These are phyloP conservation scores for Shiraia sp. DNA, from an alignment of 2,329 filamentous ascomycete genomes.

Conservation along the genomic window DNA sequence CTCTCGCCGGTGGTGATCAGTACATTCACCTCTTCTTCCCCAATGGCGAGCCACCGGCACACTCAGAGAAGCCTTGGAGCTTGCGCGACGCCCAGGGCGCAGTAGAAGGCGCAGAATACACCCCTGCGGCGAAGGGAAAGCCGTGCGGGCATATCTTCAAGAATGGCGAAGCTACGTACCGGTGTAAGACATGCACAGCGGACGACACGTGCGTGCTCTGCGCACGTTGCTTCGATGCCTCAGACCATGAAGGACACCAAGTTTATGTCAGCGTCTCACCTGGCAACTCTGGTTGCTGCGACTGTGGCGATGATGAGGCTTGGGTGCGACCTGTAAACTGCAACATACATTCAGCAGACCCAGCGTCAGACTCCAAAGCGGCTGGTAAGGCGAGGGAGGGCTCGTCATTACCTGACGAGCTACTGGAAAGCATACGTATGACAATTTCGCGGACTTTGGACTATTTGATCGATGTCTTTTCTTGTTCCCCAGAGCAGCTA, in stretches of 20 bases:
- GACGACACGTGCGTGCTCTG: conserved; percentile 97
- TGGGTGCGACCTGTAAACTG: conserved; percentile 89
- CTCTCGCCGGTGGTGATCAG: conserved; percentile 75
- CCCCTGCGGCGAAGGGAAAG: conserved; percentile 85
- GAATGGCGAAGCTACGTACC: conserved; percentile 88
- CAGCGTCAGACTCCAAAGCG: conserved; percentile 39
- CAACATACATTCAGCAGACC: conserved; percentile 79
- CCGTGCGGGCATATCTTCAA: conserved; percentile 98
- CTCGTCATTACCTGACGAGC: conserved; percentile 69
- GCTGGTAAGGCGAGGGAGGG: conserved; percentile 62
- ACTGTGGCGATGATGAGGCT: conserved; percentile 94
- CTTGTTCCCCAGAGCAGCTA: conserved; percentile 94
- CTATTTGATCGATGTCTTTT: conserved; percentile 97
- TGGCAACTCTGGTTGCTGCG: conserved; percentile 94
- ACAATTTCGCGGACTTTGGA: conserved; percentile 86
- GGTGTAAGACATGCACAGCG: conserved; percentile 89
- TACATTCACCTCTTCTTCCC: conserved; percentile 84
- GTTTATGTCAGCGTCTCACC: conserved; percentile 86
- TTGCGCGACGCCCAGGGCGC: conserved; percentile 86
- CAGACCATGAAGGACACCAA: conserved; percentile 91
- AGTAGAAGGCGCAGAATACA: conserved; percentile 93
- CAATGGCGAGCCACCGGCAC: conserved; percentile 61
- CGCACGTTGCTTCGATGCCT: conserved; percentile 91
- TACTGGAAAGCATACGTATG: conserved; percentile 77
- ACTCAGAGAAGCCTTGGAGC: conserved; percentile 67